Percentiles rank a stretch among this genome's conserved stretches.
Conservation (phyloP, 2,329 filamentous ascomycete species). For the Beauveria asiatica region DNA sequence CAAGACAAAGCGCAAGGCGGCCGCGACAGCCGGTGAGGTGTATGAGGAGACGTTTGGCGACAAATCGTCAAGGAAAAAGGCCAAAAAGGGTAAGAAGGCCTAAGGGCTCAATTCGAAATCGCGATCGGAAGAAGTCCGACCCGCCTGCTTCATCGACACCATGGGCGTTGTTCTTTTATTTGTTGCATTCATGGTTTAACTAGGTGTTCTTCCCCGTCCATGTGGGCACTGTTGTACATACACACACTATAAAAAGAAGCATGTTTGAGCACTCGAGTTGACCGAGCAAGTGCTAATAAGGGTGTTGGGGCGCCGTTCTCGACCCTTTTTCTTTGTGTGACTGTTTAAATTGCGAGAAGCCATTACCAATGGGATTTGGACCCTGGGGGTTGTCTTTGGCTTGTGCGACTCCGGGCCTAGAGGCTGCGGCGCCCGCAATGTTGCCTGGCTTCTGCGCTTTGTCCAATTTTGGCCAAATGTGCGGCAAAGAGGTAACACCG, state of each 20-base stretch:
- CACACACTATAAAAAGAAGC: background rate
- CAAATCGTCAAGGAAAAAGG: constrained; percentile 47
- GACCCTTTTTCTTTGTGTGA: background rate
- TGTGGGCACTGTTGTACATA: background rate
- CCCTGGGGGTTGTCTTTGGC: background rate
- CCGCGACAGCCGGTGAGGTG: constrained; percentile 48
- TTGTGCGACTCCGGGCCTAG: background rate
- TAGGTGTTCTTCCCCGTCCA: background rate
- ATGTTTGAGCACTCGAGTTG: background rate
- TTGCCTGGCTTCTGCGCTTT: background rate
- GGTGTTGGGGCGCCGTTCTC: background rate
- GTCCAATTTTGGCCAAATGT: background rate
- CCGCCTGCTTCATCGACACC: background rate
- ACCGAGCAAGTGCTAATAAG: background rate
- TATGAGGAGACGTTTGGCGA: constrained; percentile 53
- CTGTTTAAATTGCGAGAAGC: background rate
- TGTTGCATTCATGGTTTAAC: background rate
- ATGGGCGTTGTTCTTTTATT: background rate
- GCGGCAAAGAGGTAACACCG: background rate
- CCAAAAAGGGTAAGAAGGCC: constrained; percentile 32
- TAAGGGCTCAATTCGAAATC: background rate
- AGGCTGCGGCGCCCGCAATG: background rate
- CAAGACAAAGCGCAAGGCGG: constrained; percentile 68
- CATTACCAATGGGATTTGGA: background rate
- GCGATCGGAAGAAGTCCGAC: background rate